phyloP scores from a whole-genome alignment of 225 moss, liverwort and hornwort genomes.

The Pseudoscleropodium purum region DNA sequence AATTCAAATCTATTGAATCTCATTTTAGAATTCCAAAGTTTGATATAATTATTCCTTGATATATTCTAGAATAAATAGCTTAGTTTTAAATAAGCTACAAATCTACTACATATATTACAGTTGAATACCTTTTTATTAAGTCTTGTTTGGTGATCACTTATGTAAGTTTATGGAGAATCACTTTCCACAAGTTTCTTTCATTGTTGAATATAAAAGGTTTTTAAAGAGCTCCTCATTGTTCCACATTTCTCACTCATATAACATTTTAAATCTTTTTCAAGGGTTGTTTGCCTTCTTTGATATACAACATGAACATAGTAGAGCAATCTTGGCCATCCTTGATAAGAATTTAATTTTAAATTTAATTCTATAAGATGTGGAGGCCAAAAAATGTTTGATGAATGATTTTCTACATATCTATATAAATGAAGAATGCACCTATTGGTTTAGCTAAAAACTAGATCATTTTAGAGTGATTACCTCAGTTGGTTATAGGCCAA shows the following conservation, averaged over 20 bases:
- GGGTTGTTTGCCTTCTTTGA: background rate
- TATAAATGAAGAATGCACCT: too few species aligned
- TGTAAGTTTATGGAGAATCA: rapidly evolving
- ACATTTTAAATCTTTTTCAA: background rate
- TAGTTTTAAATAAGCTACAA: background rate
- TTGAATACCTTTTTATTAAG: background rate
- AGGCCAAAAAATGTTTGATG: too few species aligned
- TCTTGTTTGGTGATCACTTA: background rate
- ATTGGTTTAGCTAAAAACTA: background rate
- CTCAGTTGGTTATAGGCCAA: rapidly evolving
- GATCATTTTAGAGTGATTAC: background rate
- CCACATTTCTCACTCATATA: background rate
- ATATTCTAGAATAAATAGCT: background rate
- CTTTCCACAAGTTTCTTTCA: background rate
- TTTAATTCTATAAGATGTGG: background rate
- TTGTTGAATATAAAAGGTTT: background rate
- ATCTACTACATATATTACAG: background rate
- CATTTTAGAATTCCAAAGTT: background rate
- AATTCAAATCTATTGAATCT: background rate
- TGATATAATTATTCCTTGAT: background rate
- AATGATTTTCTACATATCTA: too few species aligned
- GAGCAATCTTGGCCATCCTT: background rate
- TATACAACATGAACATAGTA: rapidly evolving
- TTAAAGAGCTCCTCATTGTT: background rate
- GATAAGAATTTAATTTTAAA: background rate